phyloP scores from a whole-genome alignment of 2,329 filamentous ascomycete genomes.

The Botrytis byssoidea region DNA sequence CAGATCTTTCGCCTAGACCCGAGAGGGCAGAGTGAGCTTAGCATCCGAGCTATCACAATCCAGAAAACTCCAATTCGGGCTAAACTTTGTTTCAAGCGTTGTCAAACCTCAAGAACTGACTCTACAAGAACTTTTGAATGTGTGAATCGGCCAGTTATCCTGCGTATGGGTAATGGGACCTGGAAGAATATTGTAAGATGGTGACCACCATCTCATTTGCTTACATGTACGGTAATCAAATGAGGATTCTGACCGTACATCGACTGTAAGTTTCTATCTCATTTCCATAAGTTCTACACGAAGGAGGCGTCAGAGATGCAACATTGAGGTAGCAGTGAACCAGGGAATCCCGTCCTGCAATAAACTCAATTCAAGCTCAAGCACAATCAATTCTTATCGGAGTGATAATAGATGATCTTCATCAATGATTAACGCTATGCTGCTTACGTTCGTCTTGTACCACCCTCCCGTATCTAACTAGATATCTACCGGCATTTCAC shows the following conservation, averaged over 20 bases:
- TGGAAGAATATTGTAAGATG: background rate
- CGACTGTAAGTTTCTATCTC: constrained; percentile 1
- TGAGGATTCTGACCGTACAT: background rate
- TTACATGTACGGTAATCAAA: background rate
- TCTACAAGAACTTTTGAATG: background rate
- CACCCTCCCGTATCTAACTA: background rate
- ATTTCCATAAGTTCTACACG: background rate
- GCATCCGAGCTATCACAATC: background rate
- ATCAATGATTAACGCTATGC: background rate
- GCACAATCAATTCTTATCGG: constrained; percentile 7
- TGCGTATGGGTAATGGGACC: background rate
- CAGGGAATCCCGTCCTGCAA: background rate
- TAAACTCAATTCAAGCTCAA: background rate
- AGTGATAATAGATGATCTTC: constrained; percentile 2
- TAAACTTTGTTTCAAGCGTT: constrained; percentile 4
- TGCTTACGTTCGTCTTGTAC: constrained; percentile 12
- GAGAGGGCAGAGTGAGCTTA: constrained; percentile 8
- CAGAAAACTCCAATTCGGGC: background rate
- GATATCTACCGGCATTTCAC: constrained; percentile 7
- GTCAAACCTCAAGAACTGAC: constrained; percentile 1
- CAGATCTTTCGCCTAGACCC: constrained; percentile 23
- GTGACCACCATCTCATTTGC: background rate
- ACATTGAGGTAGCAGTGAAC: constrained; percentile 5
- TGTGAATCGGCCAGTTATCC: background rate
- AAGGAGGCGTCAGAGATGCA: constrained; percentile 7